Evolutionary conservation across 306 rosid species (phyloP), one percentile per base, ranked within the genome.

Genomic region (Quercus robur): DNA sequence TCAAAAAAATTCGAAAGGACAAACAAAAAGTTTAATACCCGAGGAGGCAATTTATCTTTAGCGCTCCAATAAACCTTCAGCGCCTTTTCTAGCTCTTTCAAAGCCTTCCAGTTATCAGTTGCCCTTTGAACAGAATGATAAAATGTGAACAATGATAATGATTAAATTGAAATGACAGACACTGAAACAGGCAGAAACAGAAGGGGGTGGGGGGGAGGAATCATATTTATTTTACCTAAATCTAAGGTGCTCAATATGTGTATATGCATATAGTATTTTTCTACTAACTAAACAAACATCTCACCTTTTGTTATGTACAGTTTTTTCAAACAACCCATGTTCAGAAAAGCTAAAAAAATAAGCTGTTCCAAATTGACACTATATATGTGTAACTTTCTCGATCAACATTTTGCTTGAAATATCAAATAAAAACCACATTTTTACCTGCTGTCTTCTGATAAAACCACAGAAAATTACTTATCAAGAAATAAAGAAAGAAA

Each of bases 11-110:
- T 35, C 38, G 19, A 18, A 38, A 38, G 33, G 56, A 52, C 21
- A 55, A 61, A 73, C 23, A 72, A 73, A 20, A 74, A 71, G 57
- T 41, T 38, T 78, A 77, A 13, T 90, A 95, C 99, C 97, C 98
- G 83, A 1, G 98, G 99, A 81, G 98, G 98, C 81, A 95, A 80
- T 56, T 89, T 85, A 84, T 95, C 97, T 85, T 93, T 91, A 57
- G 98, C 94, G 5, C 86, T 77, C 98, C 97, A 84, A 52, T 80
- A 95, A 52, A 93, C 93, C 87, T 90, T 88, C 3, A 95, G 68
- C 9, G 99, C 99, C 87, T 93, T 89, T 87, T 93, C 98, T 28
- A 95, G 86, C 87, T 93, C 99, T 86, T 93, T 95, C 85, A 95
- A 85, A 49, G 83, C 86, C 84, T 88, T 93, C 99, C 99, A 95